Evolutionary conservation across 2,329 filamentous ascomycete species (phyloP).

Genomic region (Hypoxylon sp.): DNA sequence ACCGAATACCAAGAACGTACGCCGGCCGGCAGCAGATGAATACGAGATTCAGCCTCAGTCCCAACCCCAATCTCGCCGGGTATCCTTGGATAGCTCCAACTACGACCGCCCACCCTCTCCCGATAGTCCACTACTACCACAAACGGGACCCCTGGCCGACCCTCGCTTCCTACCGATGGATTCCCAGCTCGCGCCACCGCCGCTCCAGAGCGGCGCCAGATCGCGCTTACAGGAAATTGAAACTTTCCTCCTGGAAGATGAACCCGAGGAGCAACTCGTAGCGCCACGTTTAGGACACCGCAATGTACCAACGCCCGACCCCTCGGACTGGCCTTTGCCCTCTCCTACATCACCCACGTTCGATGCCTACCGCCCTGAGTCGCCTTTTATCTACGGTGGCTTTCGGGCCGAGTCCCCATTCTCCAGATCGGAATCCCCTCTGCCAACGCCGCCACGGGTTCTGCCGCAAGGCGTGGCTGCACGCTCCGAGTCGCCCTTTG

Average conservation of each 20-base stretch:
- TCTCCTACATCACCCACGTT: constrained; percentile 36
- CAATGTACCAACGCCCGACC: constrained; percentile 40
- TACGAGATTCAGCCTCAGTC: constrained; percentile 34
- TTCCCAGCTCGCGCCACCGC: constrained; percentile 38
- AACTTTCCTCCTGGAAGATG: constrained; percentile 14
- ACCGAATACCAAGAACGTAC: constrained; percentile 38
- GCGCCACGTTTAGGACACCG: constrained; percentile 32
- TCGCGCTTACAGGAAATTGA: constrained; percentile 20
- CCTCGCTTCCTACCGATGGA: constrained; percentile 44
- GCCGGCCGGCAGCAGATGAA: constrained; percentile 38
- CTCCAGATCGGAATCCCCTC: constrained; percentile 24
- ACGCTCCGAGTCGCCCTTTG: constrained; percentile 49
- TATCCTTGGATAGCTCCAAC: constrained; percentile 45
- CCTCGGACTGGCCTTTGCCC: constrained; percentile 41
- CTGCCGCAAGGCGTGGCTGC: constrained; percentile 28
- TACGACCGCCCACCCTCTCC: constrained; percentile 47
- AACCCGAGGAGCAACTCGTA: constrained; percentile 6
- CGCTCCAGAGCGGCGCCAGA: constrained; percentile 14
- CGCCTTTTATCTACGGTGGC: constrained; percentile 15
- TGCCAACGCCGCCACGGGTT: constrained; percentile 39
- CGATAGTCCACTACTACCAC: constrained; percentile 51
- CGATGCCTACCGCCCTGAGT: constrained; percentile 21
- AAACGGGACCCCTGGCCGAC: constrained; percentile 50
- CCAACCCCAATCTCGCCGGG: constrained; percentile 17
- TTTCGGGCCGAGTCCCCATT: constrained; percentile 7